phyloP scores from a whole-genome alignment of 176 grass and related monocot species.

The Avena sativa region DNA sequence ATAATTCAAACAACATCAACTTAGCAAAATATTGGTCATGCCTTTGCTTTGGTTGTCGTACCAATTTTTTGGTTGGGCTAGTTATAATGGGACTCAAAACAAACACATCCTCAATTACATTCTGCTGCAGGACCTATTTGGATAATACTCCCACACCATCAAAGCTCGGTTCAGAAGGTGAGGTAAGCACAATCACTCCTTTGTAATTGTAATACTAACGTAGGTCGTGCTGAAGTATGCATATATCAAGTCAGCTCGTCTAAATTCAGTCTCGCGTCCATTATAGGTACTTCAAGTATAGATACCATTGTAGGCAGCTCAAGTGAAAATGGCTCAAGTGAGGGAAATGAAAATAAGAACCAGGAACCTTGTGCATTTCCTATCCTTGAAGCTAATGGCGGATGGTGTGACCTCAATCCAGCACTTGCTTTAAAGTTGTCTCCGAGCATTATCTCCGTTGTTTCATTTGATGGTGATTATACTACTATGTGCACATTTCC shows the following conservation, averaged over 20 bases:
- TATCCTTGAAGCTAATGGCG: neutral
- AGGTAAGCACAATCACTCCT: neutral
- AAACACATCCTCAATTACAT: neutral
- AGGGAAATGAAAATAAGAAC: neutral
- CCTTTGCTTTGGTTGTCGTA: neutral
- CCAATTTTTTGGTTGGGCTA: neutral
- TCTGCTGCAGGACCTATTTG: neutral
- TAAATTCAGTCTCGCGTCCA: too few relatives aligned
- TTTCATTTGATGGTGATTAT: conserved; percentile 18
- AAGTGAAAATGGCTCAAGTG: too few relatives aligned
- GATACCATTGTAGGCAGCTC: neutral
- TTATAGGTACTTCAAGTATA: neutral
- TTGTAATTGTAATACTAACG: neutral
- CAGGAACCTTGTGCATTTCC: neutral
- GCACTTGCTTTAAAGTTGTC: neutral
- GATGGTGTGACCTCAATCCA: neutral
- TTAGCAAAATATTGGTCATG: neutral
- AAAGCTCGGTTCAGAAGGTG: neutral
- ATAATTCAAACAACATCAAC: neutral
- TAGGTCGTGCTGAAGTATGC: neutral
- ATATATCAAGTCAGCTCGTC: too few relatives aligned
- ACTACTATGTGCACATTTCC: neutral
- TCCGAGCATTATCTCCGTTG: neutral
- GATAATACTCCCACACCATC: neutral
- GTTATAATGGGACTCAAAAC: neutral